phyloP scores from a whole-genome alignment of 768 basidiomycete species.

The Mycena polygramma region DNA sequence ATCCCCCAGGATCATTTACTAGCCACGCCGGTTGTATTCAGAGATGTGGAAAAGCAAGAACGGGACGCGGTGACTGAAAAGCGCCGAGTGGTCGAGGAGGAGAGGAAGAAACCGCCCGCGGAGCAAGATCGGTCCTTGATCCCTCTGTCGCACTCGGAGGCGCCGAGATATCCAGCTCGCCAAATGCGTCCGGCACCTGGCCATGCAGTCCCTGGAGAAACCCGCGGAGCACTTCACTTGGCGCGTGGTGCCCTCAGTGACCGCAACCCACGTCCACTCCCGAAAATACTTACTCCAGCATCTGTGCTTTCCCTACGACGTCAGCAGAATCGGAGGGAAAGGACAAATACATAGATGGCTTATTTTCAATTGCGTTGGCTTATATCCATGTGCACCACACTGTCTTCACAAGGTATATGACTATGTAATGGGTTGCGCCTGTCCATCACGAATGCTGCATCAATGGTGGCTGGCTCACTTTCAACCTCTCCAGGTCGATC shows the following conservation, averaged over 20 bases:
- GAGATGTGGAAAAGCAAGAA: slow-evolving; percentile 58
- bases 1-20: slow-evolving; percentile 71
- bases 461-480: too few relatives aligned
- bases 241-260: slow-evolving; percentile 66
- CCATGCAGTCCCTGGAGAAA: slow-evolving; percentile 69
- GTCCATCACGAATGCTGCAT: too few relatives aligned
- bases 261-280: slow-evolving; percentile 37
- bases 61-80: slow-evolving; percentile 39
- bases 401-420: too few relatives aligned
- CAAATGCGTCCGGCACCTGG: slow-evolving; percentile 52
- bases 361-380: not conserved
- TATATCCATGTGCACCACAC: too few relatives aligned
- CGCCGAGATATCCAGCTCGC: slow-evolving; percentile 41
- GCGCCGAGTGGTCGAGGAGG: slow-evolving; percentile 8
- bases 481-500: too few relatives aligned
- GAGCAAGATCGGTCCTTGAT: slow-evolving; percentile 49
- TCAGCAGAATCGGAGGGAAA: slow-evolving; percentile 38
- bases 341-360: slow-evolving; percentile 39
- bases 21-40: slow-evolving; percentile 71
- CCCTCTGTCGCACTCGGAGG: not conserved
- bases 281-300: slow-evolving; percentile 34
- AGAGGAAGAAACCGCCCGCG: slow-evolving; percentile 38
- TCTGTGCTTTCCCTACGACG: slow-evolving; percentile 18
- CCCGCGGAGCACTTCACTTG: slow-evolving; percentile 65
- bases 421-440: too few relatives aligned